Percentiles rank a stretch among this genome's conserved stretches.
Conservation (phyloP, 2,329 filamentous ascomycete genomes). For the Parascedosporium putredinis region DNA sequence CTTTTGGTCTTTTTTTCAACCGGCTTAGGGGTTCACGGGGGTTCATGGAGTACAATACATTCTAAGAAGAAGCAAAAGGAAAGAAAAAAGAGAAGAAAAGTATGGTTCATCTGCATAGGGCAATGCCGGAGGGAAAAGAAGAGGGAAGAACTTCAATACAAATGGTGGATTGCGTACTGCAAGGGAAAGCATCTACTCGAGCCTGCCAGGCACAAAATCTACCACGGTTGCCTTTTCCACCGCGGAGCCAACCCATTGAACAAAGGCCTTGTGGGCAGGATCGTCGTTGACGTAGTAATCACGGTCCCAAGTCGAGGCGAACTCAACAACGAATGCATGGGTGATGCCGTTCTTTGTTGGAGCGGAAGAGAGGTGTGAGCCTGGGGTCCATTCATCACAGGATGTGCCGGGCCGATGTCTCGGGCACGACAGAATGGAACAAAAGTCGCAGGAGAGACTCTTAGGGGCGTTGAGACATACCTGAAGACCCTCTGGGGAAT, state of each 20-base stretch:
- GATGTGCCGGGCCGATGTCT: too few relatives aligned
- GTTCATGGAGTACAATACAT: too few relatives aligned
- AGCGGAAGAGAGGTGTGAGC: not conserved
- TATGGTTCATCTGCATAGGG: not conserved
- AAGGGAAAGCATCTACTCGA: too few relatives aligned
- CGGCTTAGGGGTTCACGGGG: too few relatives aligned
- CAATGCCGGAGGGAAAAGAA: not conserved
- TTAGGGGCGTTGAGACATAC: too few relatives aligned
- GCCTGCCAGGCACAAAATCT: slow-evolving; percentile 44
- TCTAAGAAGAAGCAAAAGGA: not conserved
- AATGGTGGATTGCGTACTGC: too few relatives aligned
- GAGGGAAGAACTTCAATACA: too few relatives aligned
- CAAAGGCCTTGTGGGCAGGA: slow-evolving; percentile 51
- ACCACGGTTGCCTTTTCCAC: slow-evolving; percentile 46
- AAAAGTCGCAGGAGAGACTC: not conserved
- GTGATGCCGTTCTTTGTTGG: slow-evolving; percentile 50
- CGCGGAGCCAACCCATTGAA: slow-evolving; percentile 34
- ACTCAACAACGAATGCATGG: slow-evolving; percentile 61
- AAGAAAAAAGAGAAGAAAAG: not conserved
- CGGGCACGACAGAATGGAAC: not conserved
- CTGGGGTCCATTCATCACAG: too few relatives aligned
- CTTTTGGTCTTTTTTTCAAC: too few relatives aligned
- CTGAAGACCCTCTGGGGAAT: slow-evolving; percentile 4
- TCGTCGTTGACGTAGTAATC: slow-evolving; percentile 60
- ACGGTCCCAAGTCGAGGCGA: slow-evolving; percentile 51